Percentiles rank a stretch among this genome's conserved stretches.
Evolutionary conservation across 2,329 filamentous ascomycete genomes (phyloP).

Genomic region (Penicillium sp.): DNA sequence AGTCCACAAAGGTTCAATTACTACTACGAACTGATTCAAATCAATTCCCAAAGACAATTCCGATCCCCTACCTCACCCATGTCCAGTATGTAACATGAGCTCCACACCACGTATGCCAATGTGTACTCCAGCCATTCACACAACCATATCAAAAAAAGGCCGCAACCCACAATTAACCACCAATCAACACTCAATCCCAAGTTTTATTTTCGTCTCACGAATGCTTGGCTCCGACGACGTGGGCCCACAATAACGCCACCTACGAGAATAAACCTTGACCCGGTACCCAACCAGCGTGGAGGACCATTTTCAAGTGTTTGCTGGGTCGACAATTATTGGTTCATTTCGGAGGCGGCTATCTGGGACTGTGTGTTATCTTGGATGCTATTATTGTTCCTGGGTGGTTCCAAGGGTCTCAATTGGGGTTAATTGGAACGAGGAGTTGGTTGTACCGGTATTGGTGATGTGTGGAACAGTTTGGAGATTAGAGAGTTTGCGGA

Average conservation of each 20-base stretch:
- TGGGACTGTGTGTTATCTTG: neutral
- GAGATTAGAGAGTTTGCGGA: neutral
- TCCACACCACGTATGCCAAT: no score
- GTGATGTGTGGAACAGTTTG: neutral
- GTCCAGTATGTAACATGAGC: no score
- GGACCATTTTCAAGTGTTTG: neutral
- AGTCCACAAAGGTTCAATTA: no score
- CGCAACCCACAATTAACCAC: neutral
- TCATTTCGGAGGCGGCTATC: neutral
- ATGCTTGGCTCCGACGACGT: neutral
- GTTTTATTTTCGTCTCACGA: neutral
- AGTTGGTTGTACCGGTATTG: neutral
- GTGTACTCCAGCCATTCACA: neutral
- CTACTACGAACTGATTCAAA: no score
- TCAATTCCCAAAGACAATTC: no score
- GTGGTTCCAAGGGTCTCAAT: neutral
- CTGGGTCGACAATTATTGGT: neutral
- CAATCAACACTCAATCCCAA: neutral
- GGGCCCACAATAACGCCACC: conserved; percentile 2
- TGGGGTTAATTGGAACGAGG: neutral
- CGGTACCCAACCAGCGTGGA: neutral
- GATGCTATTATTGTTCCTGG: neutral
- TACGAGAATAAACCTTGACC: neutral
- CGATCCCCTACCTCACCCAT: no score
- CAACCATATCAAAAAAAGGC: neutral